Evolutionary conservation across 176 grass and related monocot species (phyloP).

Genomic region (Chrysopogon serrulatus): DNA sequence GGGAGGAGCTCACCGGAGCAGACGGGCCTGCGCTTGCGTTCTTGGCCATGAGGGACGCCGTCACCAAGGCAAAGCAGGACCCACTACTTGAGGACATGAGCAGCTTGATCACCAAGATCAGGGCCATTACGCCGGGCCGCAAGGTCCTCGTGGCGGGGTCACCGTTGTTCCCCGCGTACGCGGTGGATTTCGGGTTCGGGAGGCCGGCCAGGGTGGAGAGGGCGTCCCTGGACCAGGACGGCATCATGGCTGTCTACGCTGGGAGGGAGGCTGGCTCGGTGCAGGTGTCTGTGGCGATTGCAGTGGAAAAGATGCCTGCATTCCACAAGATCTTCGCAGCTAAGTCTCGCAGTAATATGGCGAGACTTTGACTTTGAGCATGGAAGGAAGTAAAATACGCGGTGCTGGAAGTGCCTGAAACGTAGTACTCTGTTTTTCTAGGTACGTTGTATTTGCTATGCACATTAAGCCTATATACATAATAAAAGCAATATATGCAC

Average conservation of each 20-base stretch:
- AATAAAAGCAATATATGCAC: no score
- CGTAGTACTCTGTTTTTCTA: no score
- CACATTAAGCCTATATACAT: no score
- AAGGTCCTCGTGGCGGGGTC: background rate
- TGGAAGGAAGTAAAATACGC: no score
- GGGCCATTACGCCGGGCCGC: background rate
- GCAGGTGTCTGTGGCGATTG: constrained; percentile 17
- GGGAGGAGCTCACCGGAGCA: background rate
- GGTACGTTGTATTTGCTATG: no score
- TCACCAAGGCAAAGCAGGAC: background rate
- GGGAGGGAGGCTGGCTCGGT: constrained; percentile 16
- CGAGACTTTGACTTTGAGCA: no score
- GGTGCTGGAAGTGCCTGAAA: no score
- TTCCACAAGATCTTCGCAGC: background rate
- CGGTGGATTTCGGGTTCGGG: constrained; percentile 45
- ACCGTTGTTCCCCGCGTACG: constrained; percentile 26
- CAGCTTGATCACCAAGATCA: background rate
- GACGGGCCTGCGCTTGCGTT: background rate
- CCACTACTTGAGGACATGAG: background rate
- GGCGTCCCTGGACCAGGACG: constrained; percentile 45
- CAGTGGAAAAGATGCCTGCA: background rate
- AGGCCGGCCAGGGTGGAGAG: constrained; percentile 28
- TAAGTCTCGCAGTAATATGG: no score
- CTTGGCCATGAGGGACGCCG: background rate
- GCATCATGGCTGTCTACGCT: constrained; percentile 22